phyloP scores from a whole-genome alignment of 768 basidiomycete genomes.

The Auriscalpium vulgare region DNA sequence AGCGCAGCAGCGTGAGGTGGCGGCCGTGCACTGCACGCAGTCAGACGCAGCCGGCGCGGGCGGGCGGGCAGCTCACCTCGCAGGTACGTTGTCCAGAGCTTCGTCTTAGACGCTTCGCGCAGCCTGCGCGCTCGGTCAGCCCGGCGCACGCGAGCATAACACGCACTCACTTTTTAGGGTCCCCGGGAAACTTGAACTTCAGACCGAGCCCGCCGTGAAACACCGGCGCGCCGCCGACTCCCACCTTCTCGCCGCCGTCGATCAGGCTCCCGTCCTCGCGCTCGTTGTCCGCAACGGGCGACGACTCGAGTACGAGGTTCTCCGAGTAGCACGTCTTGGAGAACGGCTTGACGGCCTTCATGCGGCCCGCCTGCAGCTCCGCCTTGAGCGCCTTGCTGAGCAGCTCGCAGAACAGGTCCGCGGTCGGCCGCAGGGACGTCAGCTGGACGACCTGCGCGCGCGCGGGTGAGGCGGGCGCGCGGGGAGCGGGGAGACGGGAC shows the following conservation, averaged over 20 bases:
- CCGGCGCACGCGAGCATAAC: not conserved
- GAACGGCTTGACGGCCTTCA: slow-evolving; percentile 89
- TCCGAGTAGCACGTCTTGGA: slow-evolving; percentile 93
- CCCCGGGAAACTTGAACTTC: slow-evolving; percentile 85
- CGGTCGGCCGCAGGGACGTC: slow-evolving; percentile 87
- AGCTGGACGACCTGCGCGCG: slow-evolving; percentile 74
- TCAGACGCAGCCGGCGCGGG: not conserved
- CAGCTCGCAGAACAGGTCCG: slow-evolving; percentile 85
- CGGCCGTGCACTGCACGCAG: slow-evolving; percentile 73
- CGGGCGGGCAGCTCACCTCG: slow-evolving; percentile 39
- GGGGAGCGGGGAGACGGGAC: slow-evolving; percentile 19
- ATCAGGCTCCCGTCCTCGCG: slow-evolving; percentile 56
- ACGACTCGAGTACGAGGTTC: slow-evolving; percentile 55
- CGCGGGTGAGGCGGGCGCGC: not conserved
- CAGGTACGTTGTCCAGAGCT: slow-evolving; percentile 89
- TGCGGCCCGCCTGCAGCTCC: slow-evolving; percentile 82
- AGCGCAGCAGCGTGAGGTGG: slow-evolving; percentile 89
- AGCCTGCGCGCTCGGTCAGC: slow-evolving; percentile 37
- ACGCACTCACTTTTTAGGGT: slow-evolving; percentile 72
- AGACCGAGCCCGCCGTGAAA: slow-evolving; percentile 78
- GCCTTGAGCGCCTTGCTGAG: slow-evolving; percentile 85
- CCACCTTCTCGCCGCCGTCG: slow-evolving; percentile 50
- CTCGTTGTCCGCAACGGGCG: slow-evolving; percentile 25
- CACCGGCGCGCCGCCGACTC: slow-evolving; percentile 41
- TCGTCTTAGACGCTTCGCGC: slow-evolving; percentile 88